Conservation (phyloP, 164 flowering plant species). For the Berberis thunbergii region DNA sequence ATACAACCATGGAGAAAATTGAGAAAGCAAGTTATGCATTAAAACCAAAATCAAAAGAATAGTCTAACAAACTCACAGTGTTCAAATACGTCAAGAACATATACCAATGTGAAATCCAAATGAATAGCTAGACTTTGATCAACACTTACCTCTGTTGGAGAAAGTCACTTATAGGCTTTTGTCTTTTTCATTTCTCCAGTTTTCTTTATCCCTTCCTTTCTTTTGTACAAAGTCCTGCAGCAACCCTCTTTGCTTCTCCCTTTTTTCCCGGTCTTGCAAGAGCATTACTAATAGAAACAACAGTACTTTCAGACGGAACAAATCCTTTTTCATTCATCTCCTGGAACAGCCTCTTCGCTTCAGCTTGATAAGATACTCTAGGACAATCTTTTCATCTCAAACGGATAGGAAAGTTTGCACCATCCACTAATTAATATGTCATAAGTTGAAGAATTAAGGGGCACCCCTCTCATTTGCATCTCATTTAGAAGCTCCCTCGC, state of each 20-base stretch:
- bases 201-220: conserved; percentile 11
- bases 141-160: too few relatives aligned
- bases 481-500: conserved; percentile 80
- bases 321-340: conserved; percentile 61
- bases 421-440: conserved; percentile 76
- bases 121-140: too few relatives aligned
- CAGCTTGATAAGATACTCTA: conserved; percentile 28
- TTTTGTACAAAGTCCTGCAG: conserved; percentile 25
- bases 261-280: conserved; percentile 45
- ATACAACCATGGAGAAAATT: too few relatives aligned
- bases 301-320: conserved; percentile 39
- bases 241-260: conserved; percentile 27
- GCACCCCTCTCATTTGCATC: conserved; percentile 62
- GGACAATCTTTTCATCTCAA: conserved; percentile 26
- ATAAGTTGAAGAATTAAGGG: conserved; percentile 69
- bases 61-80: too few relatives aligned
- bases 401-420: conserved; percentile 46
- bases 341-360: conserved; percentile 46
- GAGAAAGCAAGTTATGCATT: too few relatives aligned
- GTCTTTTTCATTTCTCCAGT: too few relatives aligned
- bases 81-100: too few relatives aligned
- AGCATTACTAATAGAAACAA: conserved; percentile 30
- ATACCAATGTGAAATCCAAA: too few relatives aligned
- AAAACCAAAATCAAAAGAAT: too few relatives aligned
- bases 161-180: too few relatives aligned